Evolutionary conservation across 2,329 filamentous ascomycete species (phyloP).

Genomic region (Sporothrix euskadiensis): DNA sequence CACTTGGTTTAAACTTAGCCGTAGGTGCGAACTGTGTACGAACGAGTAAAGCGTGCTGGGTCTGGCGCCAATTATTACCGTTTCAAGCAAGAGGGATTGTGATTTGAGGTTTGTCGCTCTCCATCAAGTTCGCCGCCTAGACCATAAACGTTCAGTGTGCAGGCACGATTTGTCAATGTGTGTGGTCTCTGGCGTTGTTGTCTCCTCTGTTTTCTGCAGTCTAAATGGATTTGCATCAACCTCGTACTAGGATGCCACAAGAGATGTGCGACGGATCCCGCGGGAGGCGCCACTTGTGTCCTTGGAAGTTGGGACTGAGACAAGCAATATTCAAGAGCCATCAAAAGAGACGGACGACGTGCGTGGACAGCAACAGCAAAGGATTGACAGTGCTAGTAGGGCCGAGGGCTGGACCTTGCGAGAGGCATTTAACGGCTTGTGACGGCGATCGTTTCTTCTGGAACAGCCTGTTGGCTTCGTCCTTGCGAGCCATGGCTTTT

Average conservation of each 20-base stretch:
- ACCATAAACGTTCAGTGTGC: neutral
- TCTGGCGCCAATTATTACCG: slow-evolving; percentile 16
- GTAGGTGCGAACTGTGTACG: no score
- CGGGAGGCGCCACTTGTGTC: neutral
- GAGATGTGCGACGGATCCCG: neutral
- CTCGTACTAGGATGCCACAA: slow-evolving; percentile 3
- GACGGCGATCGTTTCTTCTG: slow-evolving; percentile 17
- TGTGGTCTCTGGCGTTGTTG: neutral
- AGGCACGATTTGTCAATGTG: slow-evolving; percentile 3
- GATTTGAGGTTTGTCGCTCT: neutral
- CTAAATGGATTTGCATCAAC: slow-evolving; percentile 10
- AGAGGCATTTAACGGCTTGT: slow-evolving; percentile 22
- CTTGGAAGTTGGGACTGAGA: neutral
- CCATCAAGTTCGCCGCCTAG: neutral
- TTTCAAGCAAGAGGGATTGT: neutral
- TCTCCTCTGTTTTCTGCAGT: neutral
- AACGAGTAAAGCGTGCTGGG: neutral
- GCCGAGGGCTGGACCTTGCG: neutral
- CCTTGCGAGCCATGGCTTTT: neutral
- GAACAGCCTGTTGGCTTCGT: slow-evolving; percentile 15
- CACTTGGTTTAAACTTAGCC: neutral
- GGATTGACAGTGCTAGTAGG: neutral
- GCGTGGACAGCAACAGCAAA: slow-evolving; percentile 8
- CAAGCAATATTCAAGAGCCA: neutral
- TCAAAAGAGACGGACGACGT: neutral